A percentile compares a stretch with the other conserved stretches of the same genome.
phyloP scores from a whole-genome alignment of 2,329 filamentous ascomycete genomes.

The Tympanopsis confertula region DNA sequence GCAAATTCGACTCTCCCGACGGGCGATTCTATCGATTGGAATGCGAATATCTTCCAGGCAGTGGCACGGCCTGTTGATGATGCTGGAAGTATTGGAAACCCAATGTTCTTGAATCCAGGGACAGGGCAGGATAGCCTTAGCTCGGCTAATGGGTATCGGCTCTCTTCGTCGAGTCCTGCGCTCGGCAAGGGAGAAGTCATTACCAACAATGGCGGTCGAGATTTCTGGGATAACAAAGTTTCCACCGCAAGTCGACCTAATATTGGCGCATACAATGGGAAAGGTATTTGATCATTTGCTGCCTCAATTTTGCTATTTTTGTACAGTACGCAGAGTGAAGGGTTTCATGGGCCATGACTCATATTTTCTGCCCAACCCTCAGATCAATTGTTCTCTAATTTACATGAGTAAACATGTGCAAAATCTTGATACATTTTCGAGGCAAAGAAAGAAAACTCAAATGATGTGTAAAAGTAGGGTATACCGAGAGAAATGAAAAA shows the following conservation, averaged over 20 bases:
- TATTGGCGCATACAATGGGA: slow-evolving; percentile 9
- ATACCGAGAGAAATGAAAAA: no score
- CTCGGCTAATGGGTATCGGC: slow-evolving; percentile 7
- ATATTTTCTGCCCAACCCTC: no score
- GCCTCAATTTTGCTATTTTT: no score
- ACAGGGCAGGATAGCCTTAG: slow-evolving; percentile 2
- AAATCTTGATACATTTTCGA: no score
- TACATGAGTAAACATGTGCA: no score
- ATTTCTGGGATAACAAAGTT: slow-evolving; percentile 9
- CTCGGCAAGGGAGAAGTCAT: slow-evolving; percentile 7
- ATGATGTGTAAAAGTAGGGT: no score
- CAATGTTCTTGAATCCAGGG: slow-evolving; percentile 7
- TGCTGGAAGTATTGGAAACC: slow-evolving; percentile 7
- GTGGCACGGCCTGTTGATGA: slow-evolving; percentile 6
- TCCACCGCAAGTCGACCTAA: slow-evolving; percentile 7
- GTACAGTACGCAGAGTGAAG: no score
- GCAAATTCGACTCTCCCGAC: slow-evolving; percentile 7
- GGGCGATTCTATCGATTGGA: slow-evolving; percentile 7
- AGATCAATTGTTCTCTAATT: no score
- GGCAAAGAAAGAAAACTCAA: no score
- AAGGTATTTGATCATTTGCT: no score
- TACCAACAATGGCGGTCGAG: slow-evolving; percentile 7
- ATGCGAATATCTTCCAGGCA: slow-evolving; percentile 10
- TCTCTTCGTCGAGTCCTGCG: slow-evolving; percentile 7
- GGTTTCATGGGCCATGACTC: no score